phyloP scores from a whole-genome alignment of 306 rosid genomes.

The Cicer judaicum region DNA sequence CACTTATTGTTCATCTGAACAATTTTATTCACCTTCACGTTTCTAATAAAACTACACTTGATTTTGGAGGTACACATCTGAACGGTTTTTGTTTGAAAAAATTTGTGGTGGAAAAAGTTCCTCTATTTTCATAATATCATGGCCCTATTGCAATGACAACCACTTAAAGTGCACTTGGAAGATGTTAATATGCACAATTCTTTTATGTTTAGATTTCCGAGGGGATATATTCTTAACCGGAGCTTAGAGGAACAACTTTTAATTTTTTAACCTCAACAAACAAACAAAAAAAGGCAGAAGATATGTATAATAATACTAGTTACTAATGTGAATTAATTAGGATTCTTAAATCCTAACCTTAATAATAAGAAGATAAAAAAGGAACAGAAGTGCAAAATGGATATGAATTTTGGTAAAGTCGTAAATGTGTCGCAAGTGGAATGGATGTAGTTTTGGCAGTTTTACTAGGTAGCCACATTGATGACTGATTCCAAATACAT shows the following conservation, averaged over 20 bases:
- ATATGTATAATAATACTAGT: background rate
- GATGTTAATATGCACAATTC: background rate
- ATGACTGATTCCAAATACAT: conserved; percentile 29
- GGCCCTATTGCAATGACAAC: background rate
- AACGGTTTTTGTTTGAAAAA: background rate
- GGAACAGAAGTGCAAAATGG: background rate
- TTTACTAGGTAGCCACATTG: background rate
- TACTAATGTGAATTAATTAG: background rate
- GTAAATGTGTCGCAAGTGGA: conserved; percentile 34
- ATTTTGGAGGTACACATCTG: background rate
- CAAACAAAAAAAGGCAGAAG: background rate
- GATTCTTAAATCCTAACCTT: background rate
- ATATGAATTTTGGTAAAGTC: conserved; percentile 32
- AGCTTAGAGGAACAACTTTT: conserved; percentile 21
- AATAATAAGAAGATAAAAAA: too few species aligned
- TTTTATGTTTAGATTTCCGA: conserved; percentile 9
- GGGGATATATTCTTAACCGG: conserved; percentile 3
- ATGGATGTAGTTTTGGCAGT: conserved; percentile 37
- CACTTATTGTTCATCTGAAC: too few species aligned
- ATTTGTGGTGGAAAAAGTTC: background rate
- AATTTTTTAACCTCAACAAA: background rate
- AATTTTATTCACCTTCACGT: background rate
- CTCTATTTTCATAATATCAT: background rate
- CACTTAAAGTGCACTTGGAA: conserved; percentile 6
- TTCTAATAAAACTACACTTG: background rate